Evolutionary conservation across 192 early-diverging fungal species (phyloP), one percentile per base, ranked within the genome.

Genomic region (Entophlyctis luteolus): DNA sequence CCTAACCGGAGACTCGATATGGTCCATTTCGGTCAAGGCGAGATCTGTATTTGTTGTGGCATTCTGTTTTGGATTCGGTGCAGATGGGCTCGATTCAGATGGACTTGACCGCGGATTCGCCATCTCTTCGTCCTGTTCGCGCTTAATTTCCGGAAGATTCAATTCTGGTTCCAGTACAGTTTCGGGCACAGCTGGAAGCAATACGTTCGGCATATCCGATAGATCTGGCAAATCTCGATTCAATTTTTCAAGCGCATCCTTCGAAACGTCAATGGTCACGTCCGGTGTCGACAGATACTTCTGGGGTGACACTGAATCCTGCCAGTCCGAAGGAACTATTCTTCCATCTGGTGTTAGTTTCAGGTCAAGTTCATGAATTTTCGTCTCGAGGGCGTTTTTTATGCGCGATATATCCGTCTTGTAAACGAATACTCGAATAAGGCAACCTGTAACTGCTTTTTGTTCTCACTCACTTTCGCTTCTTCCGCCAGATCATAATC

Each of bases 401-500:
- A 74, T 74, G 18, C 36, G 59, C 1, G 63, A 59, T 57, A 74
- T 74, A 48, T 74, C 72, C 10, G 16, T 23, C 72, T 74, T 49
- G 20, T 14, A 28, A 1, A 8, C 3, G 28, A 32, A 0, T 27
- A 6, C 2, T n/a, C 1, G 0, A 2, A 63, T 3, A 22, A 36
- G 38, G 6, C 6, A 38, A 47, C 16, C 8, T 4, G 8, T 22
- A 0, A 62, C 35, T 10, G 27, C 39, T 49, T 31, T 12, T 14
- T 47, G 47, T 63, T 69, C 66, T 58, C 38, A 65, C 74, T 16
- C 58, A 71, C 87, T 77, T 92, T 90, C n/a, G 86, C 67, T 38
- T 82, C 81, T 50, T 87, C 88, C 3, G 91, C 91, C 57, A 80
- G 71, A 50, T 90, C 89, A 71, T 88, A 93, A 25, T 93, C 89